Evolutionary conservation across 352 stramenopile species (phyloP), one percentile per base, ranked within the genome.

Genomic region (Phytophthora idaei): DNA sequence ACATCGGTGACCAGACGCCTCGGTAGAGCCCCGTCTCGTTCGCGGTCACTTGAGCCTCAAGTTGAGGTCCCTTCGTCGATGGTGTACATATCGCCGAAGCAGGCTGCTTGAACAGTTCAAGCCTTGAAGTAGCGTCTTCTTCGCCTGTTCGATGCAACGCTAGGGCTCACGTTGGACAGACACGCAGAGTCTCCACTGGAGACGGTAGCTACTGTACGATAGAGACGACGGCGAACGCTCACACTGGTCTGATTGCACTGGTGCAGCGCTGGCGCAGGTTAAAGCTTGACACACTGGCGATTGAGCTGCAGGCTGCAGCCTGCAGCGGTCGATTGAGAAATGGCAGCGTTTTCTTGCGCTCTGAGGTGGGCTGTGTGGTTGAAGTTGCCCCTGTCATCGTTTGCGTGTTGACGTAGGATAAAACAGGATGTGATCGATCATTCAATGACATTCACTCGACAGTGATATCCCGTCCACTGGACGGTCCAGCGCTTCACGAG

Each of bases 131-230:
- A 31, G 53, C 49, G 34, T 25, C 17, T 15, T 21, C 25, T 49
- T 29, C 50, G 15, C 49, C 62, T 65, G 55, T 44, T 44, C 45
- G 51, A 67, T 71, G 29, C 57, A 71, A 71, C 57, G 36, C 56
- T 59, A 31, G 29, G 3, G 39, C 28, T 8, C 42, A 62, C 49
- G 57, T 61, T 60, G 49, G 53, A 67, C 50, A 42, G 17, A 44
- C 42, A 54, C 45, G 7, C 31, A 36, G 36, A 37, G 11, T 12
- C 42, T 8, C 21, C 21, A 21, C 21, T 21, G 21, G 21, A 21
- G 21, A 21, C 21, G 21, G 21, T 21, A 21, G 21, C 21, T 21
- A 21, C 21, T 21, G 21, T 21, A 21, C 21, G 21, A 21, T 21
- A 21, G 21, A 21, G 21, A 21, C 21, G 21, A 21, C 21, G 21